phyloP scores from a whole-genome alignment of 164 flowering plant species.

The Nymphaea colorata region DNA sequence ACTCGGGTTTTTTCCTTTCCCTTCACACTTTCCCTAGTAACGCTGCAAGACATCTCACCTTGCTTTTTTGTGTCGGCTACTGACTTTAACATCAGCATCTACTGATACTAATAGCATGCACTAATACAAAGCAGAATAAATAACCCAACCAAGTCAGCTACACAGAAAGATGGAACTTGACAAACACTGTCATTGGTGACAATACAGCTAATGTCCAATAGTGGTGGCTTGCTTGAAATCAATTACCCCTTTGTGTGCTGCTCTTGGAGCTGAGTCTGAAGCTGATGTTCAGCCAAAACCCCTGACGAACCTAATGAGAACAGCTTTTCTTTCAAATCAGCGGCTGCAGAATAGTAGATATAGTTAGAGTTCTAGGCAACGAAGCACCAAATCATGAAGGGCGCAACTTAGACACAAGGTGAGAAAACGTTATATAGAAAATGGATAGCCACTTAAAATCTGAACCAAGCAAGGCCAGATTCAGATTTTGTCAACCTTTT shows the following conservation, averaged over 20 bases:
- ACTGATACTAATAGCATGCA: neutral
- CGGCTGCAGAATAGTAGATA: slow-evolving; percentile 46
- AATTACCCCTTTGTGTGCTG: slow-evolving; percentile 82
- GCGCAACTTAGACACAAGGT: too few species aligned
- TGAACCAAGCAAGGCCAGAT: too few species aligned
- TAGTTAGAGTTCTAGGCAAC: neutral
- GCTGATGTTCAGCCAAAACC: slow-evolving; percentile 93
- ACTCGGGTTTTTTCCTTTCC: too few species aligned
- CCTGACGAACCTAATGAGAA: slow-evolving; percentile 92
- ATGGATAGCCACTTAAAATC: neutral
- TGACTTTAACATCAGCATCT: neutral
- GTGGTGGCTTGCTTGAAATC: neutral
- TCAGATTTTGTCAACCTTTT: too few species aligned
- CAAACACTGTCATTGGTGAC: too few species aligned
- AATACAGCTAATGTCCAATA: too few species aligned
- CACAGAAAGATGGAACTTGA: too few species aligned
- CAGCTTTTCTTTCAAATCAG: slow-evolving; percentile 93
- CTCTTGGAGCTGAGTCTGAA: slow-evolving; percentile 93
- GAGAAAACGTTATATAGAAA: neutral
- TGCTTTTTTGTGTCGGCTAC: neutral
- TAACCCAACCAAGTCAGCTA: too few species aligned
- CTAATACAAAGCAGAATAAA: too few species aligned
- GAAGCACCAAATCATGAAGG: too few species aligned
- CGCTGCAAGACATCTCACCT: too few species aligned
- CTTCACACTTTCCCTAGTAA: too few species aligned